Conservation (phyloP, 495 filamentous ascomycete species). For the Friedmanniomyces endolithicus region DNA sequence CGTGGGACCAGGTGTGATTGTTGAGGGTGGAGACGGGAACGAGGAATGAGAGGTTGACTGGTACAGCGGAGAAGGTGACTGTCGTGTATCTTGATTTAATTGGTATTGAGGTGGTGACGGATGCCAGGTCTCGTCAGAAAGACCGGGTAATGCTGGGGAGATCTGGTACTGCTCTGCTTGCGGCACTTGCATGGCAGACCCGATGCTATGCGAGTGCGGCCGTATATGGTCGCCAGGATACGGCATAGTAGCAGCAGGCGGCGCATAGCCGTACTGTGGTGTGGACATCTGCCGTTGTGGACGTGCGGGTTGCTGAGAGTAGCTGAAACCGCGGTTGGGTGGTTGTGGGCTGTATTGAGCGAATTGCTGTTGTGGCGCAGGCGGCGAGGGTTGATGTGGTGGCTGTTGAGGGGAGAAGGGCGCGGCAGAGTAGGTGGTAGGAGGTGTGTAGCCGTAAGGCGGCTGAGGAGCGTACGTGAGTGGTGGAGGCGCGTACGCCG, state of each 20-base stretch:
- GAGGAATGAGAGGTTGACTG: constrained; percentile 5
- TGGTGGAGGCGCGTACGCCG: constrained; percentile 24
- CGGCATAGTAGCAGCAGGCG: neutral
- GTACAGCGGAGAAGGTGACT: constrained; percentile 21
- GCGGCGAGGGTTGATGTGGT: constrained; percentile 16
- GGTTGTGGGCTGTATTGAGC: constrained; percentile 17
- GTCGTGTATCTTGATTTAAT: constrained; percentile 25
- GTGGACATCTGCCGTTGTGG: neutral
- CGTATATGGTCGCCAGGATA: constrained; percentile 1
- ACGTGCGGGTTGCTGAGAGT: neutral
- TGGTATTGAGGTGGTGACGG: constrained; percentile 35
- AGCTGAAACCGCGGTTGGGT: constrained; percentile 2
- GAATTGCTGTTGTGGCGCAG: constrained; percentile 21
- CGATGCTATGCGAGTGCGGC: constrained; percentile 1
- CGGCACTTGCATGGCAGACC: neutral
- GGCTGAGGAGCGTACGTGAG: constrained; percentile 35
- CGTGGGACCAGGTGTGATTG: constrained; percentile 31
- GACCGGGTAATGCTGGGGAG: constrained; percentile 5
- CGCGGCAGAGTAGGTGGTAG: neutral
- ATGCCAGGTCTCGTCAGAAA: constrained; percentile 31
- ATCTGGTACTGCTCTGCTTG: neutral
- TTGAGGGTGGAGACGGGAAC: constrained; percentile 33
- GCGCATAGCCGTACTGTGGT: neutral
- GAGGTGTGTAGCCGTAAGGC: neutral
- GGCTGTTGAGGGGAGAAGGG: constrained; percentile 19